Evolutionary conservation across 345 rosid genomes (phyloP).

Genomic region (Kandelia obovata): DNA sequence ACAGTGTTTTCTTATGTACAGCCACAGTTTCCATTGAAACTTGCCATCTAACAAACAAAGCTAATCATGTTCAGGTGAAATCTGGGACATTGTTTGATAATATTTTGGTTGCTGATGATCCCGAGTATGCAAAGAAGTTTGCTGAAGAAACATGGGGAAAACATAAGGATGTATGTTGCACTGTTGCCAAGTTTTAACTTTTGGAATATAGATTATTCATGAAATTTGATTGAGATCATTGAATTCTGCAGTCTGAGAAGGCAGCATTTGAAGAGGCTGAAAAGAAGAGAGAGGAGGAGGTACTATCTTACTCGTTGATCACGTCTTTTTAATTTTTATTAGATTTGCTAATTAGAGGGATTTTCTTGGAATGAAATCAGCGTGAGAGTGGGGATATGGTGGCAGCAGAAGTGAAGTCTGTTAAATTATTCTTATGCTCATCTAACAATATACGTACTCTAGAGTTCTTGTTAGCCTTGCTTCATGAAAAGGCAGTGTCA

Average conservation of each 20-base stretch:
- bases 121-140: constrained; percentile 74
- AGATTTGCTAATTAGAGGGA: not conserved
- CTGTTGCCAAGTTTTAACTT: not conserved
- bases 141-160: constrained; percentile 98
- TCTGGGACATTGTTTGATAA: constrained; percentile 96
- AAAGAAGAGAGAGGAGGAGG: constrained; percentile 85
- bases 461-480: not conserved
- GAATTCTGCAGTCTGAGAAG: constrained; percentile 75
- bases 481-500: not conserved
- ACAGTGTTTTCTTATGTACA: not conserved
- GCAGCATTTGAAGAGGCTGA: constrained; percentile 92
- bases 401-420: too few species aligned
- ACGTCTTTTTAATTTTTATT: not conserved
- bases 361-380: too few species aligned
- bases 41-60: not conserved
- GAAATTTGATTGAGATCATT: constrained; percentile 17
- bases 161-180: constrained; percentile 70
- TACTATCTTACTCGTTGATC: constrained; percentile 13
- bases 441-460: not conserved
- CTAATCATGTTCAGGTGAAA: constrained; percentile 55
- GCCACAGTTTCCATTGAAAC: not conserved
- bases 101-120: constrained; percentile 71
- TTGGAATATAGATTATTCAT: not conserved
- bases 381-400: not conserved
- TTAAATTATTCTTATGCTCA: too few species aligned